phyloP scores from a whole-genome alignment of 2,329 filamentous ascomycete species.

The Raffaelea albimanens region DNA sequence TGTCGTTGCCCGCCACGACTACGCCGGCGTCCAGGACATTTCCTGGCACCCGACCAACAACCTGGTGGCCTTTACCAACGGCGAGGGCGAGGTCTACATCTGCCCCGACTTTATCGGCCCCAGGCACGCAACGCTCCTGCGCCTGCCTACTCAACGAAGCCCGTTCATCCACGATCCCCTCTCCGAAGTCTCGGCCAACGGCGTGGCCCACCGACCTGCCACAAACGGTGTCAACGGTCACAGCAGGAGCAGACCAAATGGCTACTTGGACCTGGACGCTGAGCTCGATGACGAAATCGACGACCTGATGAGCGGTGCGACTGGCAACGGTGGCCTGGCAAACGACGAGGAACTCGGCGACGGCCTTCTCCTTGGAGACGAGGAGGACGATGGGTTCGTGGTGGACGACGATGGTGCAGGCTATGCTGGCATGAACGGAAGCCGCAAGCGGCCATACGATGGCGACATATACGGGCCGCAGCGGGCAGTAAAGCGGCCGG shows the following conservation, averaged over 20 bases:
- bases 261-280: slow-evolving; percentile 4
- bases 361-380: slow-evolving; percentile 17
- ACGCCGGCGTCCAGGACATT: slow-evolving; percentile 75
- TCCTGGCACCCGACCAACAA: slow-evolving; percentile 89
- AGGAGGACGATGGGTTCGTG: slow-evolving; percentile 71
- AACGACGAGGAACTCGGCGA: slow-evolving; percentile 64
- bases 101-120: slow-evolving; percentile 60
- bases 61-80: slow-evolving; percentile 81
- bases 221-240: not conserved
- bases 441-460: slow-evolving; percentile 35
- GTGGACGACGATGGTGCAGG: slow-evolving; percentile 92
- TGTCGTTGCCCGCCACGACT: slow-evolving; percentile 68
- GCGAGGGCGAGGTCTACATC: slow-evolving; percentile 88
- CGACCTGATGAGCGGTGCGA: slow-evolving; percentile 42
- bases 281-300: slow-evolving; percentile 3
- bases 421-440: slow-evolving; percentile 45
- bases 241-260: not conserved
- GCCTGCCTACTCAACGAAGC: slow-evolving; percentile 58
- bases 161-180: slow-evolving; percentile 80
- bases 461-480: slow-evolving; percentile 38
- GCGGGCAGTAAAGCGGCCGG: slow-evolving; percentile 34
- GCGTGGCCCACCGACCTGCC: slow-evolving; percentile 7
- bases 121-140: slow-evolving; percentile 47
- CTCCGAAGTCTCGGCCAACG: slow-evolving; percentile 46
- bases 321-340: slow-evolving; percentile 50